These are phyloP conservation scores for Colletotrichum kahawae DNA, from an alignment of 2,329 filamentous ascomycete species.

Conservation along the genomic window DNA sequence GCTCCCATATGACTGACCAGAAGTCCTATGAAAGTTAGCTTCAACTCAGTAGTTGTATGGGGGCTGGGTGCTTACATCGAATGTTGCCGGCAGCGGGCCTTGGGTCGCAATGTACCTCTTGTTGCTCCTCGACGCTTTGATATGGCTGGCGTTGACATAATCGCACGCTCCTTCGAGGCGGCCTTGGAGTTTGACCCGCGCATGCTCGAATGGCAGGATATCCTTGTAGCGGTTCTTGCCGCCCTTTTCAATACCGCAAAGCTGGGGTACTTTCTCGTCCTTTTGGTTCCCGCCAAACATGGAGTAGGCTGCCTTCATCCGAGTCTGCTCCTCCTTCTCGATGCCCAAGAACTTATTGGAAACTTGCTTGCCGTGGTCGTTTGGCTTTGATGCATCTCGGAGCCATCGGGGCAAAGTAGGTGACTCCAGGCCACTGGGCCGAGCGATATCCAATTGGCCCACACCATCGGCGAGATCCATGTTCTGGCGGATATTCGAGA, in stretches of 20 bases:
- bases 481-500: constrained; percentile 94
- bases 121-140: constrained; percentile 80
- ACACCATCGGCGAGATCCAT: constrained; percentile 94
- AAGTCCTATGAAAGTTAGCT: constrained; percentile 71
- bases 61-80: constrained; percentile 67
- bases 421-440: constrained; percentile 50
- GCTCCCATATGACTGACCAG: constrained; percentile 97
- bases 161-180: constrained; percentile 76
- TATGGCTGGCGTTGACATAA: constrained; percentile 93
- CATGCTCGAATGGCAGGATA: constrained; percentile 95
- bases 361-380: constrained; percentile 79
- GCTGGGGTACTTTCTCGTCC: constrained; percentile 49
- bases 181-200: constrained; percentile 79
- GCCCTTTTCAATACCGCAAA: constrained; percentile 94
- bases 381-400: constrained; percentile 65
- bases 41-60: not conserved
- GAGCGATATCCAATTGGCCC: constrained; percentile 72
- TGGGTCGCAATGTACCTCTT: constrained; percentile 97
- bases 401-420: constrained; percentile 78
- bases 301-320: constrained; percentile 83
- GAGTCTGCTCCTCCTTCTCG: constrained; percentile 82
- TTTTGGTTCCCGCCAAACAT: constrained; percentile 43
- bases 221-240: constrained; percentile 98
- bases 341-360: constrained; percentile 85
- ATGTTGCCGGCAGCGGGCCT: constrained; percentile 90